Conservation (phyloP, 2,329 filamentous ascomycete species). For the Stromatinia cepivora region DNA sequence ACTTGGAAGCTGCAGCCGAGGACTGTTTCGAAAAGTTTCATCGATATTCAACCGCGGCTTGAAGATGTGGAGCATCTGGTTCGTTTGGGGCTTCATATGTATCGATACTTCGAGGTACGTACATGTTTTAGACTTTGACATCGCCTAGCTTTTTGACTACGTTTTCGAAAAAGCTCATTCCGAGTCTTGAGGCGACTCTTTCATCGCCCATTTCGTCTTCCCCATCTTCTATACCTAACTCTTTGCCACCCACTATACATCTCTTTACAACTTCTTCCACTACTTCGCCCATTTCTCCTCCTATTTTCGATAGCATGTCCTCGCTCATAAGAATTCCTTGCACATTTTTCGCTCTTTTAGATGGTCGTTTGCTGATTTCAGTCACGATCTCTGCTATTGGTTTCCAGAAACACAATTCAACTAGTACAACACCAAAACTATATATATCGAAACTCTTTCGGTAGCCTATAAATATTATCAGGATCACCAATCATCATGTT, state of each 20-base stretch:
- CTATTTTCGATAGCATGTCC: slow-evolving; percentile 41
- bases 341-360: slow-evolving; percentile 41
- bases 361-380: slow-evolving; percentile 31
- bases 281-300: slow-evolving; percentile 45
- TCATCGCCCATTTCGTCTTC: slow-evolving; percentile 47
- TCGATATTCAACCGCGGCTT: not conserved
- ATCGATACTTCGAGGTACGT: slow-evolving; percentile 6
- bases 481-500: not conserved
- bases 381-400: slow-evolving; percentile 48
- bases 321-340: slow-evolving; percentile 43
- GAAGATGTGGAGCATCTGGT: not conserved
- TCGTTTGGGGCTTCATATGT: not conserved
- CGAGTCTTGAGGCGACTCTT: slow-evolving; percentile 44
- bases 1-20: not conserved
- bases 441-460: slow-evolving; percentile 54
- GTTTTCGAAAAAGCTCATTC: slow-evolving; percentile 47
- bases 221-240: slow-evolving; percentile 42
- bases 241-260: slow-evolving; percentile 43
- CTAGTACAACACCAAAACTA: slow-evolving; percentile 52
- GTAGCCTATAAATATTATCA: slow-evolving; percentile 17
- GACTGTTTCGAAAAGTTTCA: slow-evolving; percentile 14
- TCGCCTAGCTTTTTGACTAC: slow-evolving; percentile 48
- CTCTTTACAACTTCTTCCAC: slow-evolving; percentile 44
- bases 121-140: slow-evolving; percentile 30
- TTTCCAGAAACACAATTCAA: slow-evolving; percentile 56